Evolutionary conservation across 1,284 basidiomycete genomes (phyloP), one percentile per base, ranked within the genome.

Genomic region (Moesziomyces sp.): DNA sequence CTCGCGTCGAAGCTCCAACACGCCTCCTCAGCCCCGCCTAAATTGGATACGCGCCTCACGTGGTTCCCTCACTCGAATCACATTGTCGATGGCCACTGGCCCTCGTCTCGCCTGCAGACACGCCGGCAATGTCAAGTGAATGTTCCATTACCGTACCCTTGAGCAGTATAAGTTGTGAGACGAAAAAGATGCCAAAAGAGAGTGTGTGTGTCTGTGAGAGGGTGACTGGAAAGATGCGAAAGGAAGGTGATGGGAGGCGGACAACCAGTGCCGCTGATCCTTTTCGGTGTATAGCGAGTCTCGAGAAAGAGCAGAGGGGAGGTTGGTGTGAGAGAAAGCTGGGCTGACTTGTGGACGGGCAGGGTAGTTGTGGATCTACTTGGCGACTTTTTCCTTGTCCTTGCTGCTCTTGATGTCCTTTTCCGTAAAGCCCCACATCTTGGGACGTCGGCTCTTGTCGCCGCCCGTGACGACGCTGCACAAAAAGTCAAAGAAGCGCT

Each of bases 401-500:
- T 61, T 60, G 16, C 7, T 40, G 38, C 18, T 40, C 38, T 40
- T 16, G 38, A 16, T 18, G 38, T 16, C 38, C 44, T 66, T 52
- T 18, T 54, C 56, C 3, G 72, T 35, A 28, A 70, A 70, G 26
- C 72, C 69, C 55, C 61, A 66, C 74, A 76, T 76, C 57, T 74
- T 74, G 14, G 74, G 74, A 24, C 65, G 48, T 18, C 65, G 56
- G 33, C 62, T 74, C 63, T 76, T 76, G 45, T 76, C 74, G 18
- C 74, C 74, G 26, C 74, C 74, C 23, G 58, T 71, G 47, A 76
- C 48, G 33, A 76, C 71, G 43, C 66, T 67, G 48, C 59, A 75
- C 5, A 83, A 55, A 55, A 83, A 83, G 35, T 76, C 63, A 38
- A 78, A 65, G 26, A 83, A 83, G 16, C 81, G 76, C 57, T 78